A percentile compares a stretch with the other conserved stretches of the same genome.
phyloP scores from a whole-genome alignment of 2,329 filamentous ascomycete species.

The Calonectria honghensis region DNA sequence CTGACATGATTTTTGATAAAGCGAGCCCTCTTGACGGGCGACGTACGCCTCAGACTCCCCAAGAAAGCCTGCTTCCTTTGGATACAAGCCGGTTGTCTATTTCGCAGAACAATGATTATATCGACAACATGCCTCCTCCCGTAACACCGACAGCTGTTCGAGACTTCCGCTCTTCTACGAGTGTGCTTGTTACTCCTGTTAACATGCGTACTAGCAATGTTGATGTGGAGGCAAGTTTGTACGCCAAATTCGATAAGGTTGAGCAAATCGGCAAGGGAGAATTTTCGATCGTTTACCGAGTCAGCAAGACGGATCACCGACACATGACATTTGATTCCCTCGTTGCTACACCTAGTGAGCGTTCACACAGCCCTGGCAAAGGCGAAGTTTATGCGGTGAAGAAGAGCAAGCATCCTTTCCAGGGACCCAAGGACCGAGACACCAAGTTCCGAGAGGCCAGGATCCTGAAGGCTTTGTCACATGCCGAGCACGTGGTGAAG shows the following conservation, averaged over 20 bases:
- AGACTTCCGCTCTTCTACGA: slow-evolving; percentile 70
- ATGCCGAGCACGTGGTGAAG: slow-evolving; percentile 89
- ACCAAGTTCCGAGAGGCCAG: slow-evolving; percentile 89
- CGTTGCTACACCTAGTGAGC: slow-evolving; percentile 65
- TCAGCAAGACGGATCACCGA: slow-evolving; percentile 67
- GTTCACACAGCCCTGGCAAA: slow-evolving; percentile 72
- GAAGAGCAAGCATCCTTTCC: slow-evolving; percentile 88
- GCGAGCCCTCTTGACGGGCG: slow-evolving; percentile 77
- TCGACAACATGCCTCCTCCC: slow-evolving; percentile 70
- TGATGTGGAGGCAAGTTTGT: slow-evolving; percentile 82
- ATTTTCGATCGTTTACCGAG: slow-evolving; percentile 94
- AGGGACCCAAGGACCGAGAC: slow-evolving; percentile 86
- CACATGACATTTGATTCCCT: slow-evolving; percentile 61
- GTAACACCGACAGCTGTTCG: slow-evolving; percentile 86
- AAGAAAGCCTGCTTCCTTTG: slow-evolving; percentile 82
- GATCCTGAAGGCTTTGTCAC: slow-evolving; percentile 84
- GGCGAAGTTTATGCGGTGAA: slow-evolving; percentile 91
- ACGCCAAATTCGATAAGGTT: slow-evolving; percentile 86
- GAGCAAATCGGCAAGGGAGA: slow-evolving; percentile 90
- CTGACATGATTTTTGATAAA: slow-evolving; percentile 72
- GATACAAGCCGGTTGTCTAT: slow-evolving; percentile 91
- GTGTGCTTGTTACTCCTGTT: slow-evolving; percentile 79
- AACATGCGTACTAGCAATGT: slow-evolving; percentile 82
- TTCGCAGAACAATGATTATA: slow-evolving; percentile 73
- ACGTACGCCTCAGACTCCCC: slow-evolving; percentile 85